These are phyloP conservation scores for Thermochaetoides thermophila DNA, from an alignment of 495 filamentous ascomycete species.

Conservation along the genomic window DNA sequence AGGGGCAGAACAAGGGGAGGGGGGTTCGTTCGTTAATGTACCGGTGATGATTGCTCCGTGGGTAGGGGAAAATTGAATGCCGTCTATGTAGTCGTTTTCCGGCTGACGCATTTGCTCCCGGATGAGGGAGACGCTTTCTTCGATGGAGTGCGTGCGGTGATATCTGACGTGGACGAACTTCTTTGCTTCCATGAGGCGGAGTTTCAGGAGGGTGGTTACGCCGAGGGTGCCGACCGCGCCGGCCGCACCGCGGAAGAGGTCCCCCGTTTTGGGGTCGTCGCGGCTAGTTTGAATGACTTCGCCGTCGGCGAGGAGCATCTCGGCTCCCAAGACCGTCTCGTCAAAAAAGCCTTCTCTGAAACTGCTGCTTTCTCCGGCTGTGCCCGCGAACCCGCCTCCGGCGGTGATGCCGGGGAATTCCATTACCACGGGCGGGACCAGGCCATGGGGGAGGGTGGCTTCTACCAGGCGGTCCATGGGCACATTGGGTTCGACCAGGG, in stretches of 20 bases:
- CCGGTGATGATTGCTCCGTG: slow-evolving; percentile 39
- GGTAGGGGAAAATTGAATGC: slow-evolving; percentile 32
- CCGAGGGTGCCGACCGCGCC: slow-evolving; percentile 45
- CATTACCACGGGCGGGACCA: slow-evolving; percentile 46
- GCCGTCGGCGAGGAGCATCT: slow-evolving; percentile 44
- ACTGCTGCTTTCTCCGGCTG: slow-evolving; percentile 44
- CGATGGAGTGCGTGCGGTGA: slow-evolving; percentile 4
- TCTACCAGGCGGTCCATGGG: slow-evolving; percentile 45
- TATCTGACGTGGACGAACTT: slow-evolving; percentile 41
- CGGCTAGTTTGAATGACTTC: slow-evolving; percentile 25
- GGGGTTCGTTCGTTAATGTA: slow-evolving; percentile 21
- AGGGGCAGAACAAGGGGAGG: background rate
- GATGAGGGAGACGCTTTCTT: slow-evolving; percentile 6
- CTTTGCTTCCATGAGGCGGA: slow-evolving; percentile 36
- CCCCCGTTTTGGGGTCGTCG: slow-evolving; percentile 23
- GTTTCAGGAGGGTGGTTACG: slow-evolving; percentile 40
- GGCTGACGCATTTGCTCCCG: slow-evolving; percentile 8
- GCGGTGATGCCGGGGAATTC: slow-evolving; percentile 54
- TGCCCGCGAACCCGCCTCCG: slow-evolving; percentile 47
- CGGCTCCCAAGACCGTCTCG: slow-evolving; percentile 36
- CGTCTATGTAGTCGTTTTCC: slow-evolving; percentile 33
- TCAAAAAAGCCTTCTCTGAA: slow-evolving; percentile 49
- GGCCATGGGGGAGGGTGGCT: slow-evolving; percentile 32
- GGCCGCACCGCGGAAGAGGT: slow-evolving; percentile 43
- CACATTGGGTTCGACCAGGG: slow-evolving; percentile 50